phyloP scores from a whole-genome alignment of 2,329 filamentous ascomycete genomes.

The Esteya vermicola region DNA sequence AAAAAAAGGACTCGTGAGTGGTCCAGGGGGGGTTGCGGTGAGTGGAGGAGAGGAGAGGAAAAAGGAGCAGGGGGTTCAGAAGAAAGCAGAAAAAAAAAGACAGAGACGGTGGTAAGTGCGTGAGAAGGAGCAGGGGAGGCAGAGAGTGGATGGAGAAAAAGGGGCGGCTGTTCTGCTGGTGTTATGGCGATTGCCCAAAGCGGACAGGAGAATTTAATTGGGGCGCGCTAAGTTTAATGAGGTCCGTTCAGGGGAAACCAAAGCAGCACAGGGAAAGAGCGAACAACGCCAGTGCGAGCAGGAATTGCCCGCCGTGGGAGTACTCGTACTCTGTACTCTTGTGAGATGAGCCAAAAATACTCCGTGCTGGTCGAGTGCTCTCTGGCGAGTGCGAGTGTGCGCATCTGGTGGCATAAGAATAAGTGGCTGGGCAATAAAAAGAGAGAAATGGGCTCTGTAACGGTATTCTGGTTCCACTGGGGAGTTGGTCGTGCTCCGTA shows the following conservation, averaged over 20 bases:
- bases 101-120: not conserved
- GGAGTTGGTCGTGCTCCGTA: too few species aligned
- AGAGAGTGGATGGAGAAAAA: constrained; percentile 10
- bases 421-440: too few species aligned
- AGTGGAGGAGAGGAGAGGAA: not conserved
- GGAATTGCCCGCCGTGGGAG: not conserved
- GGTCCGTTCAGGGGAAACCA: constrained; percentile 13
- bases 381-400: too few species aligned
- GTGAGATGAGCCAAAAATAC: not conserved
- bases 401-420: too few species aligned
- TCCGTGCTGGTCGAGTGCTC: not conserved
- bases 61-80: constrained; percentile 1
- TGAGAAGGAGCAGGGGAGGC: constrained; percentile 7
- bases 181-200: constrained; percentile 22
- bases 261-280: not conserved
- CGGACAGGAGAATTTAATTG: constrained; percentile 18
- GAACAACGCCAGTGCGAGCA: not conserved
- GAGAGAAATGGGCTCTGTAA: not conserved
- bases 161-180: constrained; percentile 12
- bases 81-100: constrained; percentile 2
- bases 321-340: too few species aligned
- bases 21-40: constrained; percentile 2
- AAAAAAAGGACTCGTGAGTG: constrained; percentile 6
- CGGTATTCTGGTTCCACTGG: not conserved
- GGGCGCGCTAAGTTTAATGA: constrained; percentile 29